Evolutionary conservation across 306 rosid genomes (phyloP).

Genomic region (Fagus crenata): DNA sequence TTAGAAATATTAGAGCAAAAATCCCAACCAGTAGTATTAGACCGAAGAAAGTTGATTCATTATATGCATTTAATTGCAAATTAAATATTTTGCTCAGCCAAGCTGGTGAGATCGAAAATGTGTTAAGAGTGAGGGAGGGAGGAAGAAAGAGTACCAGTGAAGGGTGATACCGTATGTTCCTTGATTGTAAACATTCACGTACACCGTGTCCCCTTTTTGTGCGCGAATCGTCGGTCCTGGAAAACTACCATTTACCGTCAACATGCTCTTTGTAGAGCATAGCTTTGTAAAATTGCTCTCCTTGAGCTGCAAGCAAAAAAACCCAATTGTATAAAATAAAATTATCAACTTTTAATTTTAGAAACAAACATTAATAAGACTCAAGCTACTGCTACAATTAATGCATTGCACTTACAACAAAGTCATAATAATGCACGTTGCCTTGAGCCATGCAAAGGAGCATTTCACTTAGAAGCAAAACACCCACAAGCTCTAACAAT

Average conservation of each 20-base stretch:
- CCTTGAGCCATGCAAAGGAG: not conserved
- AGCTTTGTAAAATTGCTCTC: slow-evolving; percentile 14
- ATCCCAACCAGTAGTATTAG: too few relatives aligned
- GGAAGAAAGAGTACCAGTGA: not conserved
- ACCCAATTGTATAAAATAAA: not conserved
- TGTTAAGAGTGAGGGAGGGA: not conserved
- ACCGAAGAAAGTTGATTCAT: too few relatives aligned
- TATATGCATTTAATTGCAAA: too few relatives aligned
- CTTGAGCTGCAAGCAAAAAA: not conserved
- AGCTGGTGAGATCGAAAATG: not conserved
- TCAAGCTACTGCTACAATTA: too few relatives aligned
- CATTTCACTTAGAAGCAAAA: not conserved
- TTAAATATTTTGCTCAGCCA: not conserved
- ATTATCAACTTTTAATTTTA: not conserved
- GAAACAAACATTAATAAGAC: not conserved
- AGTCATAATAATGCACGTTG: slow-evolving; percentile 12
- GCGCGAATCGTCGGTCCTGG: slow-evolving; percentile 13
- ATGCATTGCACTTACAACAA: slow-evolving; percentile 1
- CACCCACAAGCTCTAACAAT: not conserved
- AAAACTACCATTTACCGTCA: not conserved
- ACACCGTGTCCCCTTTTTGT: slow-evolving; percentile 9
- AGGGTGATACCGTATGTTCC: slow-evolving; percentile 11
- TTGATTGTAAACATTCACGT: slow-evolving; percentile 13
- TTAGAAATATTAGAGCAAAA: too few relatives aligned
- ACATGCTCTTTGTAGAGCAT: slow-evolving; percentile 5